A percentile compares a stretch with the other conserved stretches of the same genome.
Evolutionary conservation across 2,329 filamentous ascomycete genomes (phyloP).

Genomic region (Volutella citrinella): DNA sequence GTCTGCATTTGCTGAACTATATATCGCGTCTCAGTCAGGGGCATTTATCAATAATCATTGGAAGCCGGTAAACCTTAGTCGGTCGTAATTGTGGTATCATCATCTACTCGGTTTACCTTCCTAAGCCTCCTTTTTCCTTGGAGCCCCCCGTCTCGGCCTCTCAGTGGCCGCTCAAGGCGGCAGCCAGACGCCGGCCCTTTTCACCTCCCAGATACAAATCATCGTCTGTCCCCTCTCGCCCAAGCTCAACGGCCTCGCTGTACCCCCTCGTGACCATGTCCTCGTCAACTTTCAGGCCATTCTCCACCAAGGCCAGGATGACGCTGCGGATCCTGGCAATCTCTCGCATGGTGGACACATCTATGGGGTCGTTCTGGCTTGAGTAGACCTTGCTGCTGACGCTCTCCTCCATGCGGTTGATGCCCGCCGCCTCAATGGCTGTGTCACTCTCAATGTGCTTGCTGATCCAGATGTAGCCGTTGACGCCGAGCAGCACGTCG

Average conservation of each 20-base stretch:
- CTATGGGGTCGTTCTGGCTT: slow-evolving; percentile 88
- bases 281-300: slow-evolving; percentile 83
- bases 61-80: slow-evolving; percentile 3
- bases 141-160: slow-evolving; percentile 2
- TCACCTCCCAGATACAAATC: slow-evolving; percentile 60
- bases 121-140: background rate
- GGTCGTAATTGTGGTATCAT: slow-evolving; percentile 16
- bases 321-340: slow-evolving; percentile 82
- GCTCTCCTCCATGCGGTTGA: slow-evolving; percentile 85
- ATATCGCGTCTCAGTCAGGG: no score
- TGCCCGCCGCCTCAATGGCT: slow-evolving; percentile 47
- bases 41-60: no score
- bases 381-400: slow-evolving; percentile 86
- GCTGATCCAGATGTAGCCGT: slow-evolving; percentile 94
- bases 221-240: slow-evolving; percentile 57
- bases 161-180: slow-evolving; percentile 31
- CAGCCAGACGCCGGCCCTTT: slow-evolving; percentile 48
- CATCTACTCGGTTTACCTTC: slow-evolving; percentile 5
- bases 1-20: no score
- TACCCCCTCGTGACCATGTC: slow-evolving; percentile 83
- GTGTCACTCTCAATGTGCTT: slow-evolving; percentile 70
- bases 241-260: slow-evolving; percentile 74
- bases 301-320: slow-evolving; percentile 78
- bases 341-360: slow-evolving; percentile 74
- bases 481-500: slow-evolving; percentile 88